Base-by-base conservation (phyloP, 2,329 filamentous ascomycete genomes). In the Penicillium sp. region DNA sequence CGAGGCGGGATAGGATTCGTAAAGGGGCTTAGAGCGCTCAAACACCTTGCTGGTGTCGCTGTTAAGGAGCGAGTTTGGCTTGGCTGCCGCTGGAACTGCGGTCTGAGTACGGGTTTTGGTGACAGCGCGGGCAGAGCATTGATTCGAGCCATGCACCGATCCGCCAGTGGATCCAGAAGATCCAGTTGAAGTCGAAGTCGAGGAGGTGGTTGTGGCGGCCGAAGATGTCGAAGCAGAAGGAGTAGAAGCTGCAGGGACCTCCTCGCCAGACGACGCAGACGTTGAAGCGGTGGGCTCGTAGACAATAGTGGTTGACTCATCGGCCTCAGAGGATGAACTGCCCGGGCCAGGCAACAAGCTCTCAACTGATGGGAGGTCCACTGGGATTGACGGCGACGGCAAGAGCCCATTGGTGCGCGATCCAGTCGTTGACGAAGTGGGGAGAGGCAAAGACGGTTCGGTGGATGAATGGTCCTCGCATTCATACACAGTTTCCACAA, bases 1-100 rank as follows among this genome's bases (percentile, higher is more conserved):
- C 63, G 82, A 84, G n/a, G 83, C 85, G 3, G 88, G 78, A 2
- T 91, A 78, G 47, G 81, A 80, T 73, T 91, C 86, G 74, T 98
- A 99, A 76, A 97, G 91, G 15, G 95, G 95, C 84, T 95, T 96
- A 76, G 88, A 90, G 68, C 91, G 90, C 66, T 92, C 90, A 74
- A 93, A 93, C 70, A 97, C 82, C 44, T 86, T 88, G 67, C 91
- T 91, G 26, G 83, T 76, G 45, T n/a, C 19, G 44, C 77, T 76
- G 66, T 87, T 83, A 45, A 93, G 82, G 17, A 98, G 88, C 26
- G 76, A 80, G 13, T 82, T 77, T 7, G 93, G 91, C 80, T 92
- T 94, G 59, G 79, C 73, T 45, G 87, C 80, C 29, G 83, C 80
- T 64, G 75, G 81, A 67, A 87, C 81, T 7, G 83, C 69, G 44